A percentile compares a stretch with the other conserved stretches of the same genome.
Evolutionary conservation across 163 green algal genomes (phyloP).

Genomic region (Volvox carteri): DNA sequence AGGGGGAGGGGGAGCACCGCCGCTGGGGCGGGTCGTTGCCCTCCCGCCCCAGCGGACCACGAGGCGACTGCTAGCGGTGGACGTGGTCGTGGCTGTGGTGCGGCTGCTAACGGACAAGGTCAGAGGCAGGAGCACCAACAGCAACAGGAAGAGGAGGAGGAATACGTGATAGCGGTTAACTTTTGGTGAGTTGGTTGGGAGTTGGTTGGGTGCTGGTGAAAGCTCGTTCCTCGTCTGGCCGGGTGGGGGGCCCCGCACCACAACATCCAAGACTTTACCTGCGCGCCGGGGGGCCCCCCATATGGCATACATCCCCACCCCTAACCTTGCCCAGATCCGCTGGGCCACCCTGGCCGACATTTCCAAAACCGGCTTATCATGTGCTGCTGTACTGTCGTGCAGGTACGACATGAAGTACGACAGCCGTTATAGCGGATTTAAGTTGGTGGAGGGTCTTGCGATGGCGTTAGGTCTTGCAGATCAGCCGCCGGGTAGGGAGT

Average conservation of each 20-base stretch:
- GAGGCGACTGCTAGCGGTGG: not conserved
- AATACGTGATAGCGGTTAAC: slow-evolving; percentile 68
- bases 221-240: too few relatives aligned
- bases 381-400: not conserved
- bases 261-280: too few relatives aligned
- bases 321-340: too few relatives aligned
- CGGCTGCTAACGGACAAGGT: not conserved
- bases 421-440: slow-evolving; percentile 51
- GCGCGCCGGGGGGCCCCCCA: too few relatives aligned
- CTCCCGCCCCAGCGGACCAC: too few relatives aligned
- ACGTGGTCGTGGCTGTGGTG: not conserved
- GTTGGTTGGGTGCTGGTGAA: not conserved
- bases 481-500: slow-evolving; percentile 4
- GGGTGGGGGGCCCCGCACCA: too few relatives aligned
- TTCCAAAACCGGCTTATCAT: not conserved
- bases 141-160: slow-evolving; percentile 3
- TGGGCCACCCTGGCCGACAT: too few relatives aligned
- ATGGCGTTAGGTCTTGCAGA: slow-evolving; percentile 27
- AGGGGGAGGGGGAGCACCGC: not conserved
- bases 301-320: too few relatives aligned
- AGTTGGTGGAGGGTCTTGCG: slow-evolving; percentile 54
- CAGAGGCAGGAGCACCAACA: not conserved
- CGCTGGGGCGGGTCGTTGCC: too few relatives aligned
- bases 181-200: slow-evolving; percentile 65
- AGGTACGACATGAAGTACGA: slow-evolving; percentile 71